phyloP scores from a whole-genome alignment of 2,329 filamentous ascomycete genomes.

The Alternaria consortialis region DNA sequence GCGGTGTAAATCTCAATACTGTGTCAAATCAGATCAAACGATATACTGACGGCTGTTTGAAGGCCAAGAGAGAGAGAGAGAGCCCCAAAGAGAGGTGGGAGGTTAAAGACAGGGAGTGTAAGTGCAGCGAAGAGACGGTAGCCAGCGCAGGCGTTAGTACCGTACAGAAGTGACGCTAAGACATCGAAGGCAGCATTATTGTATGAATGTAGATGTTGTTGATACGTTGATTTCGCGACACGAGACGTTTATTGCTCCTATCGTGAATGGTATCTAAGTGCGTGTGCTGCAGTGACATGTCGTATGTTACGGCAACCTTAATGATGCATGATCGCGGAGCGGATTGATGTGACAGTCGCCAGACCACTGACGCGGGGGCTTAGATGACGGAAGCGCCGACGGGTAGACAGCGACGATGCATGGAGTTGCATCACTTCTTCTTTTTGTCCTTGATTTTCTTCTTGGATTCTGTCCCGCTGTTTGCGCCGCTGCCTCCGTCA shows the following conservation, averaged over 20 bases:
- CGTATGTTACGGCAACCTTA: neutral
- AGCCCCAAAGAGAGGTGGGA: neutral
- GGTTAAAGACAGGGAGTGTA: neutral
- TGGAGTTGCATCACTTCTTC: conserved; percentile 43
- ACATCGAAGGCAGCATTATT: conserved; percentile 1
- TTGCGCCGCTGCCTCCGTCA: conserved; percentile 34
- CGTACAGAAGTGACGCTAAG: neutral
- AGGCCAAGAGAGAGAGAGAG: neutral
- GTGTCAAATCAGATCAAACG: neutral
- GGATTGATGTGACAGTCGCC: neutral
- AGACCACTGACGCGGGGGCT: neutral
- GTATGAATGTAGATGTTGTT: conserved; percentile 1
- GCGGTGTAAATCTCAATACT: neutral
- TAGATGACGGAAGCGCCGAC: neutral
- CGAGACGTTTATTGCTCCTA: neutral
- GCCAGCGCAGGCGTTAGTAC: neutral
- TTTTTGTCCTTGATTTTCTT: conserved; percentile 52
- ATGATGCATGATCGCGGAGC: conserved; percentile 5
- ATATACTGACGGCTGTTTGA: neutral
- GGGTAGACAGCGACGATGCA: neutral
- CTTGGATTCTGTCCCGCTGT: conserved; percentile 37
- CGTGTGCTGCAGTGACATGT: conserved; percentile 1
- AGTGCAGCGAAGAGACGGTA: neutral
- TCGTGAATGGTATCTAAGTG: conserved; percentile 3
- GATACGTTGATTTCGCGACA: neutral